Evolutionary conservation across 352 stramenopile species (phyloP).

Genomic region (Blastocystis hominis): DNA sequence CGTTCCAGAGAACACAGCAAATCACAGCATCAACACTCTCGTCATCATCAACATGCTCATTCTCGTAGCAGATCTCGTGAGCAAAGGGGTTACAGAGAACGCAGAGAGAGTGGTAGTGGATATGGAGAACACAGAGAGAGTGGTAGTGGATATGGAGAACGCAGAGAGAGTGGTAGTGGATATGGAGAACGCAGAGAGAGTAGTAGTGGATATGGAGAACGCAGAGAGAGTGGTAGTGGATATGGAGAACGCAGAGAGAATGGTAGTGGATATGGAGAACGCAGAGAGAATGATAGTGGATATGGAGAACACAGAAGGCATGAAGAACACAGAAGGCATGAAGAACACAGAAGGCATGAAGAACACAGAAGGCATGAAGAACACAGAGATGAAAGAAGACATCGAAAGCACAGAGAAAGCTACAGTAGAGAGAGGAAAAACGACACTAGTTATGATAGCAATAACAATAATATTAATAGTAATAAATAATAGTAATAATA

Average conservation of each 20-base stretch:
- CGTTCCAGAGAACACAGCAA: not conserved
- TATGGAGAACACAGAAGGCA: not conserved
- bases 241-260: not conserved
- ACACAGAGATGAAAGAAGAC: not conserved
- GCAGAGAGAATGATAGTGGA: not conserved
- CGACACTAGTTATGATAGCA: not conserved
- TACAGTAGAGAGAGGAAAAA: not conserved
- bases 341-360: no score
- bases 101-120: not conserved
- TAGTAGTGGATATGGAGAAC: no score
- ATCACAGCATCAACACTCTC: not conserved
- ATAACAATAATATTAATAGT: not conserved
- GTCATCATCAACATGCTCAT: not conserved
- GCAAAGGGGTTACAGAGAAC: no score
- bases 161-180: not conserved
- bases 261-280: not conserved
- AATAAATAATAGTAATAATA: not conserved
- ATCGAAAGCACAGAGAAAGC: not conserved
- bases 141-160: not conserved
- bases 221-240: not conserved
- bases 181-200: no score
- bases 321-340: not conserved
- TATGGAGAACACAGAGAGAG: not conserved
- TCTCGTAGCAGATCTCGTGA: not conserved
- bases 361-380: no score